These are phyloP conservation scores for Geopyxis carbonaria DNA, from an alignment of 495 filamentous ascomycete genomes.

Conservation along the genomic window DNA sequence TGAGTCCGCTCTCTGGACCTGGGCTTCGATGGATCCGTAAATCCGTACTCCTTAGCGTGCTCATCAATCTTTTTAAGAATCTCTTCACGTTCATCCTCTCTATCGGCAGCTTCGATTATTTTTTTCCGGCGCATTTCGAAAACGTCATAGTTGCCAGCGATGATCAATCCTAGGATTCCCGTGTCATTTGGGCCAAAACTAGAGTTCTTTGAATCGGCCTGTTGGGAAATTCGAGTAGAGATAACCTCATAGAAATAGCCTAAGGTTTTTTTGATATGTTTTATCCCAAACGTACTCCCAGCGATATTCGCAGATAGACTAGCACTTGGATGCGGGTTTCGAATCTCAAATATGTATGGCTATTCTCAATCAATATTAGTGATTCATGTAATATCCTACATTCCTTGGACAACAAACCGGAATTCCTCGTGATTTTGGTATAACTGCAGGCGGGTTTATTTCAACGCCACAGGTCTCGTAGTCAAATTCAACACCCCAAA, in stretches of 20 bases:
- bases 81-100: too few relatives aligned
- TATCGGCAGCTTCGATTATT: not conserved
- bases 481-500: conserved; percentile 6
- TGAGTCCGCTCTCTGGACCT: too few relatives aligned
- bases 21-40: too few relatives aligned
- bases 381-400: not conserved
- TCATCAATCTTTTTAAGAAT: too few relatives aligned
- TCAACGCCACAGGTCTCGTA: conserved; percentile 1
- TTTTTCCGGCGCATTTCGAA: not conserved
- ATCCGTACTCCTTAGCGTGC: too few relatives aligned
- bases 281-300: conserved; percentile 2
- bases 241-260: conserved; percentile 1
- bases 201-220: conserved; percentile 1
- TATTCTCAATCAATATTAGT: not conserved
- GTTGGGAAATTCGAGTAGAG: not conserved
- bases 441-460: conserved; percentile 2
- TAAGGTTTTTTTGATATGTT: conserved; percentile 6
- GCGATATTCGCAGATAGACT: not conserved
- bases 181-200: not conserved
- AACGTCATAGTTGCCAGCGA: conserved; percentile 2
- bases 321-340: conserved; percentile 2
- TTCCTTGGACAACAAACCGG: not conserved
- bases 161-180: conserved; percentile 4
- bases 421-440: not conserved
- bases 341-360: conserved; percentile 6